These are phyloP conservation scores for Paecilomyces formosus DNA, from an alignment of 2,329 filamentous ascomycete genomes.

Conservation along the genomic window DNA sequence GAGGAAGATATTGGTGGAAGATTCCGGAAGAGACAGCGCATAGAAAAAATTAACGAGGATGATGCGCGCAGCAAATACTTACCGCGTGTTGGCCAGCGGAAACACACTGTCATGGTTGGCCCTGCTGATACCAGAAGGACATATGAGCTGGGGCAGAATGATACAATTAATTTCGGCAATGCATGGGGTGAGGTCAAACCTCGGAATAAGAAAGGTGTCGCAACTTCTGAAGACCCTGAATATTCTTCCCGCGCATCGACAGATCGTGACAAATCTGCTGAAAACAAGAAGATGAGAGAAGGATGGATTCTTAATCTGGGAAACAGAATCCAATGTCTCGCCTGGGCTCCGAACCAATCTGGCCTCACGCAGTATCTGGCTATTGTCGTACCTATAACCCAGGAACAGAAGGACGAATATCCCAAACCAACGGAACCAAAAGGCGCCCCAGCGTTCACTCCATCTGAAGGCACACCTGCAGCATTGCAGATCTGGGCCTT, in stretches of 20 bases:
- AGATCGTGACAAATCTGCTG: slow-evolving; percentile 5
- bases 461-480: slow-evolving; percentile 41
- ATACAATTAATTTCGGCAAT: slow-evolving; percentile 39
- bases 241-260: background rate
- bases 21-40: slow-evolving; percentile 38
- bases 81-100: slow-evolving; percentile 17
- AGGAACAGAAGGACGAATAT: slow-evolving; percentile 26
- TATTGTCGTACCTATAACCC: slow-evolving; percentile 34
- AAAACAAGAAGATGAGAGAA: slow-evolving; percentile 23
- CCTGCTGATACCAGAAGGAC: slow-evolving; percentile 37
- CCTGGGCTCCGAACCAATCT: slow-evolving; percentile 39
- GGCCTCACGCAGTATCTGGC: slow-evolving; percentile 51
- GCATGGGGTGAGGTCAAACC: slow-evolving; percentile 28
- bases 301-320: slow-evolving; percentile 53
- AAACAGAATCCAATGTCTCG: slow-evolving; percentile 42
- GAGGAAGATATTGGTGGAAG: slow-evolving; percentile 28
- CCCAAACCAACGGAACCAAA: slow-evolving; percentile 21
- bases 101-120: slow-evolving; percentile 45
- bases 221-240: background rate
- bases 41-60: slow-evolving; percentile 24
- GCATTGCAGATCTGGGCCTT: slow-evolving; percentile 56
- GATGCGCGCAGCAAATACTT: slow-evolving; percentile 38
- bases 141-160: slow-evolving; percentile 34
- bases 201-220: slow-evolving; percentile 5
- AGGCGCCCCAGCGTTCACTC: slow-evolving; percentile 43